These are phyloP conservation scores for Coffea humblotiana DNA, from an alignment of 305 asterid species.

Conservation along the genomic window DNA sequence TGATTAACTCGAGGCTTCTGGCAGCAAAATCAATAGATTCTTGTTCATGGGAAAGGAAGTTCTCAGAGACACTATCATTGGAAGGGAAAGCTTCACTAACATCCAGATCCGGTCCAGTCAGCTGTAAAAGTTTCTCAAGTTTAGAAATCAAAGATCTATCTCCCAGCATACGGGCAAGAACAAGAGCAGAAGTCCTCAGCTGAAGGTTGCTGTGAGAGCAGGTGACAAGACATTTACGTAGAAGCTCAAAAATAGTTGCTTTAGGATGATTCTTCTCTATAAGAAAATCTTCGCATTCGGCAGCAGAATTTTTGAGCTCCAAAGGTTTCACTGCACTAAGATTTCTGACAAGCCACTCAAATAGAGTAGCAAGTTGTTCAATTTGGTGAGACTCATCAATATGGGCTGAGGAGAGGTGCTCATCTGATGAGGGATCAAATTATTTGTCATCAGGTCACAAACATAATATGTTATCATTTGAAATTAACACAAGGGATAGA, in stretches of 20 bases:
- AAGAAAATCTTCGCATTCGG: conserved; percentile 35
- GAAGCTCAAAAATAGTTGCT: conserved; percentile 39
- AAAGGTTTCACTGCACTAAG: conserved; percentile 40
- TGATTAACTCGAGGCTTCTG: conserved; percentile 48
- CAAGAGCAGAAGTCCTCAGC: conserved; percentile 43
- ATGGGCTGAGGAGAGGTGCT: conserved; percentile 26
- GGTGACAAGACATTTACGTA: conserved; percentile 59
- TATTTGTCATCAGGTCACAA: conserved; percentile 4
- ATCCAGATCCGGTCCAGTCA: conserved; percentile 26
- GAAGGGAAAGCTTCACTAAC: conserved; percentile 22
- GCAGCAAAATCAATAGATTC: conserved; percentile 46
- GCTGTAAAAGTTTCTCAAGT: conserved; percentile 53
- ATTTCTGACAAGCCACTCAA: conserved; percentile 52
- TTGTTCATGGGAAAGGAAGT: conserved; percentile 48
- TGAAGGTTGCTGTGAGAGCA: conserved; percentile 47
- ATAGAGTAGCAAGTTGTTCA: conserved; percentile 45
- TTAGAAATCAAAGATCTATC: conserved; percentile 51
- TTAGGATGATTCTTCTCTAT: conserved; percentile 35
- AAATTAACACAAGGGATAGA: background rate
- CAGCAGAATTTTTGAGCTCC: conserved; percentile 30
- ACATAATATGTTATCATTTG: background rate
- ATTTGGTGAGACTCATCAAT: conserved; percentile 28
- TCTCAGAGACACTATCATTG: conserved; percentile 18
- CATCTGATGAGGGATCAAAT: conserved; percentile 44
- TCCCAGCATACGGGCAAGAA: conserved; percentile 53